A percentile compares a stretch with the other conserved stretches of the same genome.
Conservation (phyloP, 495 filamentous ascomycete species). For the Neurospora sp. region DNA sequence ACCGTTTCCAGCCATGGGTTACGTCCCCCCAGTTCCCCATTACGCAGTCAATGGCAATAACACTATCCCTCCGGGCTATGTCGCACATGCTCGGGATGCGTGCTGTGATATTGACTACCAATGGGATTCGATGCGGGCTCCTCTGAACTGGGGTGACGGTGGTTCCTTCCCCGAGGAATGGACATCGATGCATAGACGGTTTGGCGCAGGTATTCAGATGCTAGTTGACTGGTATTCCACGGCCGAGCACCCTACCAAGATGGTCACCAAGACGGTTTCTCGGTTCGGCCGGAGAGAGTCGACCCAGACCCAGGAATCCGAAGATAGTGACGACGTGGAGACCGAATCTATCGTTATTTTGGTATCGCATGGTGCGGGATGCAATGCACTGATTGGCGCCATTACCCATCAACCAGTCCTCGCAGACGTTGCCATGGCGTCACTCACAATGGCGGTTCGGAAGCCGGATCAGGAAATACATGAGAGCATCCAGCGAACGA, state of each 20-base stretch:
- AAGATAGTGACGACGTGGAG: constrained; percentile 42
- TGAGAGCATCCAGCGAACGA: neutral
- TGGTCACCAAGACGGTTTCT: constrained; percentile 27
- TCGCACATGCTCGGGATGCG: constrained; percentile 83
- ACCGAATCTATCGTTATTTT: constrained; percentile 75
- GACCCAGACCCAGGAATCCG: constrained; percentile 5
- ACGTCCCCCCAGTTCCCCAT: constrained; percentile 64
- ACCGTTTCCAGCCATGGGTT: constrained; percentile 29
- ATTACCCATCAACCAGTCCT: constrained; percentile 82
- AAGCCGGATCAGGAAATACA: constrained; percentile 33
- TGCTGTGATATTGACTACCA: constrained; percentile 81
- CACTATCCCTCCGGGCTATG: constrained; percentile 77
- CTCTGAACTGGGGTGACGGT: constrained; percentile 73
- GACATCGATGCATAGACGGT: constrained; percentile 85
- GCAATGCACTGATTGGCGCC: constrained; percentile 89
- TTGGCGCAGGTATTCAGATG: constrained; percentile 61
- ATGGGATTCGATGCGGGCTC: constrained; percentile 82
- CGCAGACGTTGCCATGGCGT: constrained; percentile 80
- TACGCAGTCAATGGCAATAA: constrained; percentile 75
- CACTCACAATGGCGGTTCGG: constrained; percentile 78
- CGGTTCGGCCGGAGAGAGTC: constrained; percentile 13
- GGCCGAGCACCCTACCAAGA: constrained; percentile 38
- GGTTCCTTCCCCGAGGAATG: constrained; percentile 90
- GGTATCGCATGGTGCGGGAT: constrained; percentile 94
- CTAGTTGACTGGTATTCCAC: constrained; percentile 72